Conservation (phyloP, 2,329 filamentous ascomycete species). For the Orbilia blumenaviensis region DNA sequence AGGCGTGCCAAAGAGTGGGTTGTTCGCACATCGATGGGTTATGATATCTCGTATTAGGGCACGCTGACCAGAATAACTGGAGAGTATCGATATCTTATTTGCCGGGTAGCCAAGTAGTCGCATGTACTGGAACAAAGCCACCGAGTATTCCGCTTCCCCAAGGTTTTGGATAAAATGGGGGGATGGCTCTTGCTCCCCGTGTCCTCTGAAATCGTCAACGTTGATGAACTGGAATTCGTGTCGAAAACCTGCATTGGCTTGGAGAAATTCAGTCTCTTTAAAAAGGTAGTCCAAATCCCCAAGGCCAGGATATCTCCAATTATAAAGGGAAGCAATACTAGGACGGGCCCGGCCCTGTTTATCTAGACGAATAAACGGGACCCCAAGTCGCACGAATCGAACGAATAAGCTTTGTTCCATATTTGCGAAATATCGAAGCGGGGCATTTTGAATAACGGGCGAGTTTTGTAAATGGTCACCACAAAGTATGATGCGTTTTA, state of each 20-base stretch:
- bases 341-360: slow-evolving; percentile 91
- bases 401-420: slow-evolving; percentile 96
- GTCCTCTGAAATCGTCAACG: slow-evolving; percentile 89
- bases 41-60: slow-evolving; percentile 90
- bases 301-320: slow-evolving; percentile 87
- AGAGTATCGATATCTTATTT: slow-evolving; percentile 82
- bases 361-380: slow-evolving; percentile 89
- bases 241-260: slow-evolving; percentile 83
- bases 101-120: slow-evolving; percentile 91
- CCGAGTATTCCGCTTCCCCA: slow-evolving; percentile 95
- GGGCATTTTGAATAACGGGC: slow-evolving; percentile 91
- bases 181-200: slow-evolving; percentile 85
- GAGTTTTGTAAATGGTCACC: slow-evolving; percentile 98
- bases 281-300: slow-evolving; percentile 81
- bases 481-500: slow-evolving; percentile 89
- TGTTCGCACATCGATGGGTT: slow-evolving; percentile 80
- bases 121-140: slow-evolving; percentile 97
- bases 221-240: slow-evolving; percentile 96
- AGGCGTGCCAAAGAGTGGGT: slow-evolving; percentile 85
- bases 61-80: slow-evolving; percentile 91
- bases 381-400: slow-evolving; percentile 85
- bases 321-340: slow-evolving; percentile 86
- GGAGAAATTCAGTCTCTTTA: slow-evolving; percentile 74
- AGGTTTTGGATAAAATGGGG: slow-evolving; percentile 97
- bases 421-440: slow-evolving; percentile 93